A percentile compares a stretch with the other conserved stretches of the same genome.
These are phyloP conservation scores for Skeletonema grethae DNA, from an alignment of 108 stramenopile species.

Conservation along the genomic window DNA sequence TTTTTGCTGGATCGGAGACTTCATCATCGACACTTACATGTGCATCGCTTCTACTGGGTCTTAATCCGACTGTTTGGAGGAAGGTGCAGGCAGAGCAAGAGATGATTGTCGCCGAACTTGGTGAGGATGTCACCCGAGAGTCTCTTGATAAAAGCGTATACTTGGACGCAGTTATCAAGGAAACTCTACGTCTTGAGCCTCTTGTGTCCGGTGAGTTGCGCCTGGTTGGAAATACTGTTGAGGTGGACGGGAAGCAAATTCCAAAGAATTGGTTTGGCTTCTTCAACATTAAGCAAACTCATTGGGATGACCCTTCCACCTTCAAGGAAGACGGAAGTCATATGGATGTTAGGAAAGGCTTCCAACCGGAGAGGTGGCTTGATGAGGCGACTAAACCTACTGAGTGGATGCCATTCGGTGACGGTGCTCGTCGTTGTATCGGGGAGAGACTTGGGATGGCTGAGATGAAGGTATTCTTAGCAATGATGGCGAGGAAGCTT, in stretches of 20 bases:
- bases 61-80: slow-evolving; percentile 41
- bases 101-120: slow-evolving; percentile 19
- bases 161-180: slow-evolving; percentile 50
- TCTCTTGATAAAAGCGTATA: slow-evolving; percentile 35
- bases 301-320: slow-evolving; percentile 38
- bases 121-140: slow-evolving; percentile 17
- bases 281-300: slow-evolving; percentile 39
- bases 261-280: slow-evolving; percentile 35
- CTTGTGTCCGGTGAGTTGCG: slow-evolving; percentile 20
- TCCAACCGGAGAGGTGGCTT: slow-evolving; percentile 47
- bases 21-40: slow-evolving; percentile 47
- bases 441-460: slow-evolving; percentile 44
- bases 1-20: slow-evolving; percentile 53
- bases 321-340: slow-evolving; percentile 28
- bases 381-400: slow-evolving; percentile 18
- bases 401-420: slow-evolving; percentile 56
- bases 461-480: slow-evolving; percentile 61
- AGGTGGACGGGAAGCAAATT: slow-evolving; percentile 49
- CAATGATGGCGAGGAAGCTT: slow-evolving; percentile 52
- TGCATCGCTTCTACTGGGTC: slow-evolving; percentile 35
- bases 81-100: slow-evolving; percentile 45
- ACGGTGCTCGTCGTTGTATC: slow-evolving; percentile 54
- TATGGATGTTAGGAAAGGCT: slow-evolving; percentile 44
- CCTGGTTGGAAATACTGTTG: slow-evolving; percentile 17
- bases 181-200: slow-evolving; percentile 48